Evolutionary conservation across 2,329 filamentous ascomycete species (phyloP).

Genomic region (Clarireedia homoeocarpa): DNA sequence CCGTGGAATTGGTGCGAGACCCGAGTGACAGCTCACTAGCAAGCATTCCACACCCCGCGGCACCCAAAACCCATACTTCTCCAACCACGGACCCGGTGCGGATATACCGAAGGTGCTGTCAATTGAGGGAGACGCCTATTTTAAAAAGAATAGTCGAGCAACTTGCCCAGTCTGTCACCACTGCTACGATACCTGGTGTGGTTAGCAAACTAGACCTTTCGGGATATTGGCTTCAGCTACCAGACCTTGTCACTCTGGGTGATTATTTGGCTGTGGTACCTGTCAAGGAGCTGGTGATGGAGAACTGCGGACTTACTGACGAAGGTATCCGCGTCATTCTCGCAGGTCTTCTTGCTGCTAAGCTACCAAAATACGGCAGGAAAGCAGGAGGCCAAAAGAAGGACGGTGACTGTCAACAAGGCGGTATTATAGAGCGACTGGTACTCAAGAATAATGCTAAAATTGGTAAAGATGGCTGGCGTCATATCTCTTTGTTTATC

Average conservation of each 20-base stretch:
- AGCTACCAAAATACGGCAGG: conserved; percentile 46
- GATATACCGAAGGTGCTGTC: conserved; percentile 91
- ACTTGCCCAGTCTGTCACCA: conserved; percentile 60
- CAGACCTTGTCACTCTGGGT: conserved; percentile 78
- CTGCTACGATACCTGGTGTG: conserved; percentile 55
- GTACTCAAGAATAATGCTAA: conserved; percentile 84
- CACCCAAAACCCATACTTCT: conserved; percentile 49
- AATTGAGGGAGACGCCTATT: conserved; percentile 85
- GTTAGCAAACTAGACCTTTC: conserved; percentile 78
- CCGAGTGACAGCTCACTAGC: conserved; percentile 47
- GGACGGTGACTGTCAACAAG: conserved; percentile 28
- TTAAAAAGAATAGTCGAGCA: conserved; percentile 88
- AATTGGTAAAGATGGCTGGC: conserved; percentile 83
- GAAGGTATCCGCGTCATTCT: conserved; percentile 82
- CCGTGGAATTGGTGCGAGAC: conserved; percentile 72
- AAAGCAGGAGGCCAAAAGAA: conserved; percentile 13
- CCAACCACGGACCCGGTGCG: conserved; percentile 87
- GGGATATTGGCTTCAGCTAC: conserved; percentile 73
- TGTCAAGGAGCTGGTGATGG: conserved; percentile 75
- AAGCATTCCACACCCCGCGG: conserved; percentile 21
- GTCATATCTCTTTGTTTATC: conserved; percentile 79
- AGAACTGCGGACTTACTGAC: conserved; percentile 80
- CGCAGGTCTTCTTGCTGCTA: conserved; percentile 76
- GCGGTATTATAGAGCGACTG: conserved; percentile 77
- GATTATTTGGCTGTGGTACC: conserved; percentile 94